These are phyloP conservation scores for Phytophthora kernoviae DNA, from an alignment of 352 stramenopile genomes.

Conservation along the genomic window DNA sequence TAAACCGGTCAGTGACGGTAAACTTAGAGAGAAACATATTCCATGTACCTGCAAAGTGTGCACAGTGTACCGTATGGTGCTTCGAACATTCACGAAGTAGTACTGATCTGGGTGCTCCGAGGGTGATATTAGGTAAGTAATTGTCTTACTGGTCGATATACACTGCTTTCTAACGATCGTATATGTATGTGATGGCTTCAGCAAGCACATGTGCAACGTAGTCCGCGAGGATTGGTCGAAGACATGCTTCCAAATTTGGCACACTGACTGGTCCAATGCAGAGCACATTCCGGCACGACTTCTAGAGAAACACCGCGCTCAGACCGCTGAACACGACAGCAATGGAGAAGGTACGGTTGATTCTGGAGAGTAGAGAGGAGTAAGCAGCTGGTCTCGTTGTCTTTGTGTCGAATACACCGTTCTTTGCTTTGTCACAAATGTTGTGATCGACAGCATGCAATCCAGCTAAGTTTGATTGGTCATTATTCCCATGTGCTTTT, in stretches of 20 bases:
- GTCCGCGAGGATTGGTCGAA: neutral
- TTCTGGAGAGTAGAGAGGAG: too few relatives aligned
- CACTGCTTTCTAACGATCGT: neutral
- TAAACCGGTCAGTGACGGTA: neutral
- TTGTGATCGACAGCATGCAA: too few relatives aligned
- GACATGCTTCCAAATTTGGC: conserved; percentile 1
- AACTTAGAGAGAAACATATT: neutral
- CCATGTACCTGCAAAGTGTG: neutral
- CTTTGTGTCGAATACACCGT: too few relatives aligned
- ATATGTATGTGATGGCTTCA: too few relatives aligned
- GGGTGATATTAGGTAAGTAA: neutral
- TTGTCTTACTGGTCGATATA: neutral
- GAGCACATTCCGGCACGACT: neutral
- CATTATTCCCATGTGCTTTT: too few relatives aligned
- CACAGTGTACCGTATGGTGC: neutral
- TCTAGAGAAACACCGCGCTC: neutral
- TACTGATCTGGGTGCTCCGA: neutral
- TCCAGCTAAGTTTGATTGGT: too few relatives aligned
- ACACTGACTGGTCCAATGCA: neutral
- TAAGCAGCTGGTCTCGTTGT: too few relatives aligned
- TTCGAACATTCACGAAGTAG: neutral
- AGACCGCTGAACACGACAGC: neutral
- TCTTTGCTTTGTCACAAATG: too few relatives aligned
- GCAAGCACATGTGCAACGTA: conserved; percentile 1
- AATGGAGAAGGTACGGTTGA: too few relatives aligned